phyloP scores from a whole-genome alignment of 2,329 filamentous ascomycete genomes.

The Samsoniella hepiali region DNA sequence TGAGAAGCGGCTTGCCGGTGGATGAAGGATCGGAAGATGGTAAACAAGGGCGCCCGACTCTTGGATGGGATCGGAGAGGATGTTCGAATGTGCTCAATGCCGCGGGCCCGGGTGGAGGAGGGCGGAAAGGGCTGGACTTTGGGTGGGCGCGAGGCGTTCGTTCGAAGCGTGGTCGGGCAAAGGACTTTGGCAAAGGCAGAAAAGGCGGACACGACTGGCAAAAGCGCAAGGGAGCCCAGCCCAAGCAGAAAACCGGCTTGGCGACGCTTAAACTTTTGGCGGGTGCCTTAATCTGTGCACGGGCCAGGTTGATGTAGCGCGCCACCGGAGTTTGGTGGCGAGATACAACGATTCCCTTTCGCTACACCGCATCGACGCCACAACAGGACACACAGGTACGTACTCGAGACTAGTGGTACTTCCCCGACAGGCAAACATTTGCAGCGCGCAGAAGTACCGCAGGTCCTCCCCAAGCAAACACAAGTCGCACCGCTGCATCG shows the following conservation, averaged over 20 bases:
- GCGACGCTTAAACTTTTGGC: neutral
- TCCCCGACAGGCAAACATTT: neutral
- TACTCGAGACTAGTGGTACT: neutral
- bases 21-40: too few relatives aligned
- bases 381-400: neutral
- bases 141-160: neutral
- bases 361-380: neutral
- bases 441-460: neutral
- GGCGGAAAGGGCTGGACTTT: neutral
- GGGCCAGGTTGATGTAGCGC: neutral
- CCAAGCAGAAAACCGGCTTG: neutral
- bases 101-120: neutral
- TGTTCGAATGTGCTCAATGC: neutral
- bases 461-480: too few relatives aligned
- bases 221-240: conserved; percentile 3
- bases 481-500: neutral
- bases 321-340: neutral
- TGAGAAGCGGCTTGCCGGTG: too few relatives aligned
- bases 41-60: too few relatives aligned
- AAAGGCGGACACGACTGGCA: conserved; percentile 10
- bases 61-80: neutral
- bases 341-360: neutral
- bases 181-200: neutral
- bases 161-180: neutral
- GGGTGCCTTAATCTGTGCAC: neutral